Evolutionary conservation across 164 flowering plant species (phyloP).

Genomic region (Magnolia kwangsiensis): DNA sequence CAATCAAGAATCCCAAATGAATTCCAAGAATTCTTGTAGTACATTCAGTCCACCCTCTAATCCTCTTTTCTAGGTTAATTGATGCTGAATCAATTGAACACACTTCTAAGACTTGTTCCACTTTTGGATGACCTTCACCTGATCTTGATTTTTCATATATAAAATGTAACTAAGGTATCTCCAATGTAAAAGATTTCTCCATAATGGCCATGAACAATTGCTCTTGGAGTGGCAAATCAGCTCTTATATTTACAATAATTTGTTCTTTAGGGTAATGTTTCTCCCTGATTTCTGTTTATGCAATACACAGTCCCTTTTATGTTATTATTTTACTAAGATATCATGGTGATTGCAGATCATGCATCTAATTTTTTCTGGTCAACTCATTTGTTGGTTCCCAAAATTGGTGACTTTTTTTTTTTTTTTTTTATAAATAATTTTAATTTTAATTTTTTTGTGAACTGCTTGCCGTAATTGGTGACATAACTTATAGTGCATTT

Average conservation of each 20-base stretch:
- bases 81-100: neutral
- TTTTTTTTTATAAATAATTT: too few species aligned
- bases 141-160: neutral
- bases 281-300: neutral
- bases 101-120: neutral
- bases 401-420: neutral
- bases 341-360: too few species aligned
- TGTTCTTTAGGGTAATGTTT: neutral
- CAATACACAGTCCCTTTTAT: neutral
- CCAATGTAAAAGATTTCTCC: too few species aligned
- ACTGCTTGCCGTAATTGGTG: neutral
- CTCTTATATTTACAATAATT: neutral
- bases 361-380: neutral
- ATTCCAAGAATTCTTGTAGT: neutral
- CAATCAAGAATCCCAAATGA: neutral
- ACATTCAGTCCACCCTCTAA: neutral
- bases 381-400: neutral
- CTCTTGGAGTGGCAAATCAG: neutral
- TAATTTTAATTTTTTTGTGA: neutral
- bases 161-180: too few species aligned
- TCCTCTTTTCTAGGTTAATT: neutral
- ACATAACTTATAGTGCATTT: conserved; percentile 10
- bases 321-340: neutral
- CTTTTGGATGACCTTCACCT: neutral
- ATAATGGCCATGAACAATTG: too few species aligned